These are phyloP conservation scores for Aulographum hederae DNA, from an alignment of 2,329 filamentous ascomycete genomes.

Conservation along the genomic window DNA sequence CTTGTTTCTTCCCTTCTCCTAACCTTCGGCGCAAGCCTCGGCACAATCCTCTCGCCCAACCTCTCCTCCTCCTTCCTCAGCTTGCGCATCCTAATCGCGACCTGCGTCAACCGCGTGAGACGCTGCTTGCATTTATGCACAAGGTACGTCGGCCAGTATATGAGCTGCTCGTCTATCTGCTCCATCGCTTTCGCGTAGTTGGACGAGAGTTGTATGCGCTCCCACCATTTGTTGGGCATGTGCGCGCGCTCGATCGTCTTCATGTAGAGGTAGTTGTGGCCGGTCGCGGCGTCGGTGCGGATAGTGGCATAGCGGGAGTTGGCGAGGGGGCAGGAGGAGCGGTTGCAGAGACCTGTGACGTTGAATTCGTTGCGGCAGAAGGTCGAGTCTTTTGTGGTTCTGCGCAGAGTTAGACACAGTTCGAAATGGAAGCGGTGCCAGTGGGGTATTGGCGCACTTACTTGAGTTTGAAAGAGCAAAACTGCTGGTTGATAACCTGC, in stretches of 20 bases:
- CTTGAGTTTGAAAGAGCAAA: conserved; percentile 92
- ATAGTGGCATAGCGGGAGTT: conserved; percentile 90
- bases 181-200: conserved; percentile 84
- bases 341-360: conserved; percentile 64
- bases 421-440: neutral
- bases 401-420: conserved; percentile 18
- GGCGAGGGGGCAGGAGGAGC: conserved; percentile 77
- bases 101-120: conserved; percentile 79
- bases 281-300: conserved; percentile 61
- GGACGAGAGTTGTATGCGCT: conserved; percentile 71
- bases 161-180: conserved; percentile 68
- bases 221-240: conserved; percentile 84
- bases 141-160: conserved; percentile 90
- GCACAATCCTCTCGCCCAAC: conserved; percentile 73
- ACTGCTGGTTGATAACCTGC: conserved; percentile 91
- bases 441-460: conserved; percentile 22
- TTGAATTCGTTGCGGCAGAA: conserved; percentile 94
- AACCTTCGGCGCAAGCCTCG: conserved; percentile 83
- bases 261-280: conserved; percentile 85
- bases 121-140: conserved; percentile 94
- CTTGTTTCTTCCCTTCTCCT: conserved; percentile 28
- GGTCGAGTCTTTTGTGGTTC: conserved; percentile 68
- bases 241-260: conserved; percentile 84
- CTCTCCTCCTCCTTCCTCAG: conserved; percentile 79
- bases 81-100: conserved; percentile 58